A percentile compares a stretch with the other conserved stretches of the same genome.
These are phyloP conservation scores for Leishmania aethiopica DNA, from an alignment of 208 protist genomes.

Conservation along the genomic window DNA sequence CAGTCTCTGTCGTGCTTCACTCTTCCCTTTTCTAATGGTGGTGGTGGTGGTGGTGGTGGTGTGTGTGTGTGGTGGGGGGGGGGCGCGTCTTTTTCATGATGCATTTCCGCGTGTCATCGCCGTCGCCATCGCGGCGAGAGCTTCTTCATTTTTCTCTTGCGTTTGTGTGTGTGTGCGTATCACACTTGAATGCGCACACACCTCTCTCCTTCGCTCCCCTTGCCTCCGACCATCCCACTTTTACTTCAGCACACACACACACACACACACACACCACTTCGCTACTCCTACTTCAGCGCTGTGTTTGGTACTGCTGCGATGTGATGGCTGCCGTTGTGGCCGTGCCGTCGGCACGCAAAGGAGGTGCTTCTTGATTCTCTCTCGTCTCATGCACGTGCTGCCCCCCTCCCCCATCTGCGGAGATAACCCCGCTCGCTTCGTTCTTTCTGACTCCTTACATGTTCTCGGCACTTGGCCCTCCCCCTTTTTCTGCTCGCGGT, in stretches of 20 bases:
- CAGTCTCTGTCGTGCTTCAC: slow-evolving; percentile 1
- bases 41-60: too few relatives aligned
- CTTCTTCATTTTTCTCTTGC: not conserved
- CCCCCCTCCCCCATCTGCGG: not conserved
- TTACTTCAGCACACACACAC: not conserved
- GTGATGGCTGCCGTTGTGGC: not conserved
- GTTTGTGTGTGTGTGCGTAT: not conserved
- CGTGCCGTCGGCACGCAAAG: not conserved
- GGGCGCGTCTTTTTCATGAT: not conserved
- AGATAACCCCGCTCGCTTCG: not conserved
- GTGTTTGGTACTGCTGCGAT: not conserved
- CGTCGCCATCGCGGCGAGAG: not conserved
- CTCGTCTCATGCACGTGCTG: not conserved
- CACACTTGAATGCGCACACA: not conserved
- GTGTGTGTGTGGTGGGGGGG: too few relatives aligned
- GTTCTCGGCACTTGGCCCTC: not conserved
- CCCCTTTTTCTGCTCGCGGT: not conserved
- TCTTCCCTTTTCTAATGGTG: not conserved
- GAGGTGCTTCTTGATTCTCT: not conserved
- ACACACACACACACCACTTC: not conserved
- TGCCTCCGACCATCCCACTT: not conserved
- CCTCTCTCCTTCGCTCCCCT: not conserved
- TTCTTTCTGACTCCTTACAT: not conserved
- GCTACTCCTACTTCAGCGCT: not conserved
- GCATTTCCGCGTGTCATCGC: not conserved